A percentile compares a stretch with the other conserved stretches of the same genome.
Conservation (phyloP, 176 grass and related monocot genomes). For the Lolium rigidum region DNA sequence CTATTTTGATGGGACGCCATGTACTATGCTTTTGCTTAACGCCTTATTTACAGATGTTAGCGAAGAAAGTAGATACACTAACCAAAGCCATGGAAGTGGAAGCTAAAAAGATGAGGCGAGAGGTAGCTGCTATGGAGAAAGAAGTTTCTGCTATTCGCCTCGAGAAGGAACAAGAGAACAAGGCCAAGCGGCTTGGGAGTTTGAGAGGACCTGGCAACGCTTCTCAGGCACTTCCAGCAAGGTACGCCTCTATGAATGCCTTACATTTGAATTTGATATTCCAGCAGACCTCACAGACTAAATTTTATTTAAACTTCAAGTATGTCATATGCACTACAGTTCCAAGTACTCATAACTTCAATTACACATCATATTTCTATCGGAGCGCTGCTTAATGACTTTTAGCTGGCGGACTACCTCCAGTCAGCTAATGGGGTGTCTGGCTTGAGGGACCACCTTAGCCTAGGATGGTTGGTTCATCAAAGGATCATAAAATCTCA, state of each 20-base stretch:
- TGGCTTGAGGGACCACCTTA: neutral
- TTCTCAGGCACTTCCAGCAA: conserved; percentile 63
- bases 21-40: neutral
- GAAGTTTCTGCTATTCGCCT: conserved; percentile 83
- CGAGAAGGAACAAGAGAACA: conserved; percentile 82
- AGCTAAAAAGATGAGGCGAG: conserved; percentile 95
- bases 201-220: conserved; percentile 65
- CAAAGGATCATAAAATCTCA: neutral
- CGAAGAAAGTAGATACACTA: conserved; percentile 90
- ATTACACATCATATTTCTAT: neutral
- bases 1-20: conserved; percentile 15
- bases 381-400: neutral
- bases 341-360: conserved; percentile 6
- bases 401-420: neutral
- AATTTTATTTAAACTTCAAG: neutral
- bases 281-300: neutral
- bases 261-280: conserved; percentile 24
- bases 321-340: neutral
- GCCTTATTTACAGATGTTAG: conserved; percentile 66
- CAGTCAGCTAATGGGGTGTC: neutral
- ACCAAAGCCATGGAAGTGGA: conserved; percentile 97
- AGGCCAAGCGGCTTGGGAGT: conserved; percentile 66
- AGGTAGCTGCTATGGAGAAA: conserved; percentile 87
- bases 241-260: conserved; percentile 47
- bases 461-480: neutral